Evolutionary conservation across 139 green algal species (phyloP), one percentile per base, ranked within the genome.

Genomic region (Micractinium sp.): DNA sequence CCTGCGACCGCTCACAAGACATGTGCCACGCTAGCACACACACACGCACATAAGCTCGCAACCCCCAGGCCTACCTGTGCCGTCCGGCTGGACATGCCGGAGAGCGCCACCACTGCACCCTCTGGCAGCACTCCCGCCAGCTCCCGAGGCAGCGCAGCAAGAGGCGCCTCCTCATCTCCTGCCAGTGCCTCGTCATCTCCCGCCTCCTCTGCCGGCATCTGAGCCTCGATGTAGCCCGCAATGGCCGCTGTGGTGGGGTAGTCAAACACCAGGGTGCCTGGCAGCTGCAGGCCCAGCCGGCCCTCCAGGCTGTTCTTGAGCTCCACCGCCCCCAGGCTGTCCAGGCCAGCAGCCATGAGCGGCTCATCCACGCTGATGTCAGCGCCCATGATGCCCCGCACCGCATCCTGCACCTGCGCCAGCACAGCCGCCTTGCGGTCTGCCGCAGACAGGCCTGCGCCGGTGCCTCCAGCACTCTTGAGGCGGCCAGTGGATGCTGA

Each of bases 201-300:
- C 27, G 47, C 87, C 31, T 85, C 88, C 27, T 82, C 67, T 2
- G n/a, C 79, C 19, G 91, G 88, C 14, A 91, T 77, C 41, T 53
- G 35, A 0, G 27, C 79, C 23, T 88, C 83, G 5, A 91, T 18
- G 56, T 86, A 87, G 35, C 84, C 81, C 5, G 75, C 77, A n/a
- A 97, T 87, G 33, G 92, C 94, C 20, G 89, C 69, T 0, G 93
- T 31, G 2, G 94, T 93, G 41, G 96, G 96, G 93, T 97, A 98
- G 90, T 98, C 96, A 93, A 98, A 98, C 38, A 97, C 91, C 76
- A 98, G 91, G 0, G 96, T 99, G 66, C 81, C 82, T 16, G 96
- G 95, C 79, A 98, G 93, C 60, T 92, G 78, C 33, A 97, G 22
- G 20, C 91, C 92, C 73, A 98, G 63, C 27, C 86, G 78, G 0